phyloP scores from a whole-genome alignment of 2,329 filamentous ascomycete species.

The Akanthomyces uredinophilus region DNA sequence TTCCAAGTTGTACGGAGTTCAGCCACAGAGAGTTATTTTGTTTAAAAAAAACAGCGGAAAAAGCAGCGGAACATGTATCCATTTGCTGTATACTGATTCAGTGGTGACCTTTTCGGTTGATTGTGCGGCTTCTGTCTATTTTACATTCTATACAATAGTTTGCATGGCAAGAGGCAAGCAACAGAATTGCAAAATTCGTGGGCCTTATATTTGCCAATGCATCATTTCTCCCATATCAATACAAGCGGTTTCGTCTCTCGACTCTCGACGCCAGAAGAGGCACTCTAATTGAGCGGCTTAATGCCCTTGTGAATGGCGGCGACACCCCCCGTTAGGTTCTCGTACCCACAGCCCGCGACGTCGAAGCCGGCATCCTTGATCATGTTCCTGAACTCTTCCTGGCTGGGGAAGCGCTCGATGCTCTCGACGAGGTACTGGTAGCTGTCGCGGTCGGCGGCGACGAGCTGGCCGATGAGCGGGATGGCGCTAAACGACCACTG shows the following conservation, averaged over 20 bases:
- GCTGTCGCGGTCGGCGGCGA: slow-evolving; percentile 88
- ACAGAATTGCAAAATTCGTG: background rate
- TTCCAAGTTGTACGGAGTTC: slow-evolving; percentile 14
- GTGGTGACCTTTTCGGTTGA: background rate
- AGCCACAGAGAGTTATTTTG: slow-evolving; percentile 15
- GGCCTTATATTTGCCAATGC: background rate
- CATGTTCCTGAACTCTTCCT: slow-evolving; percentile 79
- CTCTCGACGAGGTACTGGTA: slow-evolving; percentile 99
- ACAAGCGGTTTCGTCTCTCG: background rate
- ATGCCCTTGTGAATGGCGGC: slow-evolving; percentile 96
- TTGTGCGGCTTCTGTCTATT: background rate
- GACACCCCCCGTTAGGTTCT: slow-evolving; percentile 87
- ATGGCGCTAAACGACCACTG: slow-evolving; percentile 94
- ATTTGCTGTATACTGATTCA: background rate
- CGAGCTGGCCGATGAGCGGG: slow-evolving; percentile 88
- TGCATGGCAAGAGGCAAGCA: background rate
- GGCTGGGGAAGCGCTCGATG: slow-evolving; percentile 87
- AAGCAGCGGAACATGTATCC: slow-evolving; percentile 10
- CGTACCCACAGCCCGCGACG: slow-evolving; percentile 76
- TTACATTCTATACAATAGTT: slow-evolving; percentile 9
- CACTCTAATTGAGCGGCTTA: slow-evolving; percentile 55
- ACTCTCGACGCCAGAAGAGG: background rate
- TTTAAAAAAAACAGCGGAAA: slow-evolving; percentile 4
- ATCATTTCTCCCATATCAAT: background rate
- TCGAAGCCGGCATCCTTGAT: slow-evolving; percentile 80